Evolutionary conservation across 2,329 filamentous ascomycete genomes (phyloP).

Genomic region (Ceratocystiopsis sp.): DNA sequence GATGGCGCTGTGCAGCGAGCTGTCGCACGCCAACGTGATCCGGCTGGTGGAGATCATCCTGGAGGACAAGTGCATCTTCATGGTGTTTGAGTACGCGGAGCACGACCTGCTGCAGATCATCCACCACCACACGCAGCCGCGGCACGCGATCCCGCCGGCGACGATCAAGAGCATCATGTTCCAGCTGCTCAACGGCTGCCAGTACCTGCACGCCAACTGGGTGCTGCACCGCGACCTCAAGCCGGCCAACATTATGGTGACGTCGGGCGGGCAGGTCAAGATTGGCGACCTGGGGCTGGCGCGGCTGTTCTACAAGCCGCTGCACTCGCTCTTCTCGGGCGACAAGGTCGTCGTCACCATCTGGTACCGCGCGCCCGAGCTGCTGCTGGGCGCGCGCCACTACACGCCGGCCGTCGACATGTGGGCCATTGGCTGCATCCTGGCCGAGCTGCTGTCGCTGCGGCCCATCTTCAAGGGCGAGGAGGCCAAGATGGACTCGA

Average conservation of each 20-base stretch:
- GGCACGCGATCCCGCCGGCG: conserved; percentile 71
- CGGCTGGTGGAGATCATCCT: conserved; percentile 87
- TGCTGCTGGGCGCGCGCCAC: conserved; percentile 82
- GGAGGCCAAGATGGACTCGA: conserved; percentile 96
- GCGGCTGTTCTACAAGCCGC: conserved; percentile 80
- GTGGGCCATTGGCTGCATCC: conserved; percentile 96
- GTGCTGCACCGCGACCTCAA: conserved; percentile 93
- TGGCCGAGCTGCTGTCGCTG: conserved; percentile 78
- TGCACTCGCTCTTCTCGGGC: conserved; percentile 79
- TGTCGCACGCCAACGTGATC: conserved; percentile 79
- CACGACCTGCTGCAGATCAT: conserved; percentile 96
- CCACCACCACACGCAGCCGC: conserved; percentile 81
- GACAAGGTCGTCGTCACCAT: conserved; percentile 99
- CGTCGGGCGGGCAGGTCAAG: conserved; percentile 72
- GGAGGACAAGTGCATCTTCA: conserved; percentile 97
- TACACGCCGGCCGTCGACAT: conserved; percentile 95
- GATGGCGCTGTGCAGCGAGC: conserved; percentile 90
- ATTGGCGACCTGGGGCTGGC: conserved; percentile 91
- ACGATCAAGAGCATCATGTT: conserved; percentile 92
- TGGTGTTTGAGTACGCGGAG: conserved; percentile 98
- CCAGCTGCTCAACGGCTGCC: conserved; percentile 83
- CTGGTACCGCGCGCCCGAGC: conserved; percentile 92
- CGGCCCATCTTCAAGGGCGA: conserved; percentile 97
- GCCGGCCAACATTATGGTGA: conserved; percentile 98
- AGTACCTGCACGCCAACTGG: conserved; percentile 94